phyloP scores from a whole-genome alignment of 352 stramenopile species.

The Halophytophthora batemanensis region DNA sequence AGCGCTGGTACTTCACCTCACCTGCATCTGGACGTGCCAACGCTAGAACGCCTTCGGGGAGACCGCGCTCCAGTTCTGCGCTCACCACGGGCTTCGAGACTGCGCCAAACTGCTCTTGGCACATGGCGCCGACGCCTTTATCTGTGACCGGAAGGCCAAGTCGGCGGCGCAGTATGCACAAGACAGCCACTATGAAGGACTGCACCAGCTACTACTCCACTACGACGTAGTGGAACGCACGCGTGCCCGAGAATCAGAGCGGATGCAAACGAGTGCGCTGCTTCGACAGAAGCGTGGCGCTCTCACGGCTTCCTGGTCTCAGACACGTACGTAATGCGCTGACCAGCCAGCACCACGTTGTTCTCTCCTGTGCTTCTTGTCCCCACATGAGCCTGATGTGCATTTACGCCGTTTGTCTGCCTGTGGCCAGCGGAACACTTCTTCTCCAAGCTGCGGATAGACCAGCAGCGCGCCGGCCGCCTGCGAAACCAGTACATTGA shows the following conservation, averaged over 20 bases:
- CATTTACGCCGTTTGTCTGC: constrained; percentile 6
- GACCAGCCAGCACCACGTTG: not conserved
- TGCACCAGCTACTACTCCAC: constrained; percentile 41
- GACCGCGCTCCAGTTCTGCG: constrained; percentile 52
- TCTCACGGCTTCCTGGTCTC: constrained; percentile 47
- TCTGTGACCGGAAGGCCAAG: constrained; percentile 34
- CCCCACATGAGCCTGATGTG: not conserved
- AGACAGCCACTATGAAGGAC: constrained; percentile 25
- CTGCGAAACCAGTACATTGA: constrained; percentile 64
- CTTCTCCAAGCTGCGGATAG: constrained; percentile 36
- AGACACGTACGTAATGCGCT: constrained; percentile 35
- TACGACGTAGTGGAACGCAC: constrained; percentile 40
- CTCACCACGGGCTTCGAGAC: constrained; percentile 46
- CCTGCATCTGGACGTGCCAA: not conserved
- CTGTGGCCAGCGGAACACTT: constrained; percentile 37
- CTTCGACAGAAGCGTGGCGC: constrained; percentile 40
- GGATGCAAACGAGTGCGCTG: constrained; percentile 18
- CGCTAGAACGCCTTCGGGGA: constrained; percentile 64
- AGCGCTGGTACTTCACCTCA: not conserved
- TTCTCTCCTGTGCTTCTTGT: not conserved
- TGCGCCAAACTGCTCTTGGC: constrained; percentile 53
- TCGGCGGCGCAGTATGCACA: constrained; percentile 44
- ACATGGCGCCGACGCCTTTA: constrained; percentile 30
- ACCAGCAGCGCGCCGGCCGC: constrained; percentile 48
- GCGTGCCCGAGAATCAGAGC: constrained; percentile 27